phyloP scores from a whole-genome alignment of 208 protist species.

The Trypanosoma congolense region DNA sequence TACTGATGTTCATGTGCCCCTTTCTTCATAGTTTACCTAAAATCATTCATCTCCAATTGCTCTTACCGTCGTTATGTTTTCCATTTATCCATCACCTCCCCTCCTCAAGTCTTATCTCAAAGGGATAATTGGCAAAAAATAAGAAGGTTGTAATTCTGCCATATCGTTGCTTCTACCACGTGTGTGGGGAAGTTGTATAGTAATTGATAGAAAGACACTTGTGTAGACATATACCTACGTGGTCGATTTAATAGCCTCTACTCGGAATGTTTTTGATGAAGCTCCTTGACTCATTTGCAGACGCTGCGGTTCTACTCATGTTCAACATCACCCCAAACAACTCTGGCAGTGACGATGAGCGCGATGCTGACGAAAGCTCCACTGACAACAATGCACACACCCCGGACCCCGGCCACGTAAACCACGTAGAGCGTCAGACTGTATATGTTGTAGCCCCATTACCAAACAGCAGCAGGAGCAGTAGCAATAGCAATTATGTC shows the following conservation, averaged over 20 bases:
- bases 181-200: too few species aligned
- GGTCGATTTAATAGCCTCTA: neutral
- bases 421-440: neutral
- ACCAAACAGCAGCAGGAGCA: neutral
- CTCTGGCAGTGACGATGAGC: neutral
- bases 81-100: too few species aligned
- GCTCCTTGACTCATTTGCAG: conserved; percentile 59
- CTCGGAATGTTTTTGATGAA: conserved; percentile 40
- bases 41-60: too few species aligned
- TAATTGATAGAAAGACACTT: neutral
- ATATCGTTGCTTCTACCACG: too few species aligned
- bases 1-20: too few species aligned
- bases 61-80: too few species aligned
- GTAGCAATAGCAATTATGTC: conserved; percentile 4
- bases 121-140: too few species aligned
- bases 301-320: conserved; percentile 58
- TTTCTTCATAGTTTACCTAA: too few species aligned
- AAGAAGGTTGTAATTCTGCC: too few species aligned
- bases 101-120: too few species aligned
- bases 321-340: conserved; percentile 36
- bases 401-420: neutral
- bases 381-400: too few species aligned
- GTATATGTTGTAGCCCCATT: neutral
- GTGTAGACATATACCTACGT: conserved; percentile 16
- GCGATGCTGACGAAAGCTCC: neutral